These are phyloP conservation scores for Schwanniomyces yamadae DNA, from an alignment of 805 yeast genomes.

Conservation along the genomic window DNA sequence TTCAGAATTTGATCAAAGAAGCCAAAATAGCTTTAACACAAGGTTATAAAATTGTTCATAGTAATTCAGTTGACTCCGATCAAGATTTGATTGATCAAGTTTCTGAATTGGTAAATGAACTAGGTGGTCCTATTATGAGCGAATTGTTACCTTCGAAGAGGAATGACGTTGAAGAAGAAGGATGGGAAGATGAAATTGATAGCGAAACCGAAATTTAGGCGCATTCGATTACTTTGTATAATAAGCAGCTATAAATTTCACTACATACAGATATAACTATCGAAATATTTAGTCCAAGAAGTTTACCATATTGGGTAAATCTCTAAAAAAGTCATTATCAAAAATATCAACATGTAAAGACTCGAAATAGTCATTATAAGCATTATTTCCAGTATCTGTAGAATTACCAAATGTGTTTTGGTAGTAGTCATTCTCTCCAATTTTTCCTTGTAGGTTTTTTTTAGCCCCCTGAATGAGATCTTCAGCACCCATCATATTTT, in stretches of 20 bases:
- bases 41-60: conserved; percentile 41
- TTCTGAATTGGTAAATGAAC: conserved; percentile 44
- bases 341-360: conserved; percentile 27
- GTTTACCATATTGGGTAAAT: conserved; percentile 20
- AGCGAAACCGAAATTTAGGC: conserved; percentile 27
- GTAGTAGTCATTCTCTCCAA: neutral
- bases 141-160: conserved; percentile 35
- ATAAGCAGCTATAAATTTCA: neutral
- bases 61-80: conserved; percentile 47
- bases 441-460: too few relatives aligned
- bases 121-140: conserved; percentile 62
- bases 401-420: neutral
- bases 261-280: too few relatives aligned
- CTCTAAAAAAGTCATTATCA: conserved; percentile 26
- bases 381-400: neutral
- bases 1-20: conserved; percentile 31
- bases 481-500: too few relatives aligned
- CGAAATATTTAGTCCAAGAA: conserved; percentile 8
- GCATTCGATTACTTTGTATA: neutral
- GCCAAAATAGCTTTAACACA: conserved; percentile 45
- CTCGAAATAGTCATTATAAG: conserved; percentile 24
- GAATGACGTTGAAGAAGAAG: conserved; percentile 38
- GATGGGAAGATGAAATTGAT: conserved; percentile 55
- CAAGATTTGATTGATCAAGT: conserved; percentile 60
- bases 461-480: too few relatives aligned